These are phyloP conservation scores for Penicillium sp. DNA, from an alignment of 2,329 filamentous ascomycete species.

Conservation along the genomic window DNA sequence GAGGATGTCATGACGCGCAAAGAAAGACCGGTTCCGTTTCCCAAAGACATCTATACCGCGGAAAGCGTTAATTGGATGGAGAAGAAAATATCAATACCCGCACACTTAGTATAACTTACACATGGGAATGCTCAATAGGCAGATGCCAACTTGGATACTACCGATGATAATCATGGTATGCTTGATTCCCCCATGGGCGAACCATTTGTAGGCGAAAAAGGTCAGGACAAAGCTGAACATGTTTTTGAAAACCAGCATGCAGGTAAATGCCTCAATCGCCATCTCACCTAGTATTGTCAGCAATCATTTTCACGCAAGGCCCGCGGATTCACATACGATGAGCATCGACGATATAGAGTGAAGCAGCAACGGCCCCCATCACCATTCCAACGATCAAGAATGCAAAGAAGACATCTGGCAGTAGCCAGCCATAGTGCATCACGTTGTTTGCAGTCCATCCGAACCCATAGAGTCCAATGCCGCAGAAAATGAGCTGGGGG, in stretches of 20 bases:
- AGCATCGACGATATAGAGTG: slow-evolving; percentile 87
- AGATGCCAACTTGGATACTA: slow-evolving; percentile 74
- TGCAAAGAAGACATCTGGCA: slow-evolving; percentile 78
- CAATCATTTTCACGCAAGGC: background rate
- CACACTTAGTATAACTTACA: slow-evolving; percentile 57
- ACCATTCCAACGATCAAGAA: slow-evolving; percentile 89
- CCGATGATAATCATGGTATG: slow-evolving; percentile 67
- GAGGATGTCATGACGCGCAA: slow-evolving; percentile 71
- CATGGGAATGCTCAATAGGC: slow-evolving; percentile 70
- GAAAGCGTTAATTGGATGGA: background rate
- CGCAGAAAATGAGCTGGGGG: slow-evolving; percentile 75
- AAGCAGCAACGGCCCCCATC: slow-evolving; percentile 79
- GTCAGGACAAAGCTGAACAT: slow-evolving; percentile 85
- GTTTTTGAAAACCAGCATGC: slow-evolving; percentile 91
- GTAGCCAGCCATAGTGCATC: slow-evolving; percentile 64
- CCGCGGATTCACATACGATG: slow-evolving; percentile 63
- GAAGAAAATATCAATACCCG: background rate
- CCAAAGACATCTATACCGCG: slow-evolving; percentile 66
- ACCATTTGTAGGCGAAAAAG: slow-evolving; percentile 80
- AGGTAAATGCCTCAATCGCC: slow-evolving; percentile 83
- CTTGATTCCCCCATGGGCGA: slow-evolving; percentile 59
- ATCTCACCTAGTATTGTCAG: slow-evolving; percentile 60
- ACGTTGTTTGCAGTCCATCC: slow-evolving; percentile 67
- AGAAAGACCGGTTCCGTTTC: slow-evolving; percentile 73
- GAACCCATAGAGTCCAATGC: slow-evolving; percentile 79